A percentile compares a stretch with the other conserved stretches of the same genome.
Evolutionary conservation across 2,329 filamentous ascomycete genomes (phyloP).

Genomic region (Penicillium sp.): DNA sequence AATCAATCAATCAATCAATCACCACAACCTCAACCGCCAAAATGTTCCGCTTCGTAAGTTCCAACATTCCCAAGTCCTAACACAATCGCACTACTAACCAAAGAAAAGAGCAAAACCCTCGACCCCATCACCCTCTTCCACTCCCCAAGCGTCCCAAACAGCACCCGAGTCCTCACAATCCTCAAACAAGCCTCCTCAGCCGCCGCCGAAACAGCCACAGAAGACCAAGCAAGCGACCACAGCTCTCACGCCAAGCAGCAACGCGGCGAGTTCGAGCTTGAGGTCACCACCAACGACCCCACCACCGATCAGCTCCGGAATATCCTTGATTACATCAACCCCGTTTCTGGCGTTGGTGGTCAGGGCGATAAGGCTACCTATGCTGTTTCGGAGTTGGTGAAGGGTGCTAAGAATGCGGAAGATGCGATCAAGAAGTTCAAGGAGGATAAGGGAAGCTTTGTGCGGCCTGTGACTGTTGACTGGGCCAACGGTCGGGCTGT

Average conservation of each 20-base stretch:
- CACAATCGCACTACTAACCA: slow-evolving; percentile 2
- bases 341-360: slow-evolving; percentile 48
- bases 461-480: slow-evolving; percentile 79
- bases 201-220: slow-evolving; percentile 66
- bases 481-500: slow-evolving; percentile 88
- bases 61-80: neutral
- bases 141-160: slow-evolving; percentile 72
- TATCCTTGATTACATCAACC: slow-evolving; percentile 73
- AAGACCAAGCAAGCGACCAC: slow-evolving; percentile 73
- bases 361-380: slow-evolving; percentile 64
- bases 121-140: slow-evolving; percentile 98
- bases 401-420: slow-evolving; percentile 69
- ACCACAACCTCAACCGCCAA: slow-evolving; percentile 8
- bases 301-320: slow-evolving; percentile 80
- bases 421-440: slow-evolving; percentile 82
- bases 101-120: slow-evolving; percentile 72
- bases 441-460: slow-evolving; percentile 66
- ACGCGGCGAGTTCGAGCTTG: slow-evolving; percentile 78
- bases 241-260: slow-evolving; percentile 59
- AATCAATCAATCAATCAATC: slow-evolving; percentile 1
- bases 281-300: slow-evolving; percentile 76
- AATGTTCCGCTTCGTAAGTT: slow-evolving; percentile 30
- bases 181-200: slow-evolving; percentile 78
- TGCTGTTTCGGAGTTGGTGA: slow-evolving; percentile 65
- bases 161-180: slow-evolving; percentile 69